Conservation (phyloP, 768 basidiomycete species). For the Trichaptum fuscoviolaceum region DNA sequence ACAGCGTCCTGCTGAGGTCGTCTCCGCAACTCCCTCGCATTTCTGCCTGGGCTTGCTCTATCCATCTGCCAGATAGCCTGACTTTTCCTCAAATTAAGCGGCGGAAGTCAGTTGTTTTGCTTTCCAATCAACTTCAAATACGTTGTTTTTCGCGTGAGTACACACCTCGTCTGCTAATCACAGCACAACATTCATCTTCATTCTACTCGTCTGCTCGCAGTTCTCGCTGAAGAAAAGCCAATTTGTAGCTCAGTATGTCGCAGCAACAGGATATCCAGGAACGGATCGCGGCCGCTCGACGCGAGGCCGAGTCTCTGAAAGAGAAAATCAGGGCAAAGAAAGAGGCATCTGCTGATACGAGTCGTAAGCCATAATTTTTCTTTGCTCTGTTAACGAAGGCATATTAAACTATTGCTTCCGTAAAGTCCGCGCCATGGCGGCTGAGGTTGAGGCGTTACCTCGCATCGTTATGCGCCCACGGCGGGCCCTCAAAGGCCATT, state of each 20-base stretch:
- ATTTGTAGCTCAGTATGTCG: constrained; percentile 57
- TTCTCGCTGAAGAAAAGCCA: neutral
- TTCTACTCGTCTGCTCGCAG: neutral
- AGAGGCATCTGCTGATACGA: constrained; percentile 97
- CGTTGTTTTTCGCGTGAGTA: neutral
- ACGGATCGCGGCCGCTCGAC: constrained; percentile 90
- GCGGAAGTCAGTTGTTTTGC: neutral
- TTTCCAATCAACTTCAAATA: constrained; percentile 2
- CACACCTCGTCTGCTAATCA: neutral
- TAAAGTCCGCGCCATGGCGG: constrained; percentile 96
- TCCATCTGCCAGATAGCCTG: neutral
- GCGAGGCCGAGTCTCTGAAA: constrained; percentile 95
- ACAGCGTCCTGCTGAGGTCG: neutral
- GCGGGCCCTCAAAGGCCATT: constrained; percentile 91
- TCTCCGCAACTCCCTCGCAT: neutral
- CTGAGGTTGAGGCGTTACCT: constrained; percentile 91
- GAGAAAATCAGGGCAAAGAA: constrained; percentile 97
- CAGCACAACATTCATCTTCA: neutral
- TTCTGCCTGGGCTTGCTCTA: neutral
- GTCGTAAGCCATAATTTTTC: constrained; percentile 56
- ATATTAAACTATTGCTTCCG: constrained; percentile 14
- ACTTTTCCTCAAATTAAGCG: constrained; percentile 1
- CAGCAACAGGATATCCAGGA: constrained; percentile 82
- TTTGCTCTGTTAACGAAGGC: constrained; percentile 7
- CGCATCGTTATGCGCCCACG: constrained; percentile 96